Evolutionary conservation across 768 basidiomycete species (phyloP), one percentile per base, ranked within the genome.

Genomic region (Suillus alpinus): DNA sequence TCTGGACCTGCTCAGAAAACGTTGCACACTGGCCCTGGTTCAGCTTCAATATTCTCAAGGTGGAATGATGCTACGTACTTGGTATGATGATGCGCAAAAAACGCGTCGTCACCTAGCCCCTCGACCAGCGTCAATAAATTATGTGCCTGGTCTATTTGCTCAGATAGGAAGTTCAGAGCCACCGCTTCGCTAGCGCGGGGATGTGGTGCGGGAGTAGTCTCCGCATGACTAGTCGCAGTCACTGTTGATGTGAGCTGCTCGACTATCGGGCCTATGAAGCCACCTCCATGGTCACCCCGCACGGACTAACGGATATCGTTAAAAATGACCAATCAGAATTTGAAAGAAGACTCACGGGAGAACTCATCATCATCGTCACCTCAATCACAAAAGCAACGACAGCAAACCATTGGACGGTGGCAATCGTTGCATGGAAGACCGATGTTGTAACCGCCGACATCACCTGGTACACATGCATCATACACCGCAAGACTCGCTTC

Each of bases 401-500:
- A 37, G 39, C 29, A n/a, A 55, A 12, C 58, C 58, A 59, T 34
- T 59, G 52, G 9, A 59, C 16, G 9, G 58, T 59, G 3, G 31
- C 23, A 20, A 36, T 56, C 23, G 51, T 36, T 18, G 50, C 58
- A 5, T 58, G 14, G 4, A 37, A 56, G 12, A 56, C 23, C 7
- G 32, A 53, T 36, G 32, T n/a, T 26, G 18, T 14, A 31, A 37
- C 46, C 9, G 12, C 16, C 39, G 18, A 20, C 16, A 59, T 37
- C 7, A 53, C 34, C 23, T 39, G 29, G 23, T 55, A 55, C 20
- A 59, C 16, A 39, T 36, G 39, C 4, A 18, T 39, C 18, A 52
- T 26, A 26, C 46, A 59, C 16, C 29, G 50, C 13, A 16, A 59
- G 4, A 59, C 64, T 4, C 85, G 81, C 73, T 86, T 84, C 23